Conservation (phyloP, 2,329 filamentous ascomycete genomes). For the Fusarium luffae region DNA sequence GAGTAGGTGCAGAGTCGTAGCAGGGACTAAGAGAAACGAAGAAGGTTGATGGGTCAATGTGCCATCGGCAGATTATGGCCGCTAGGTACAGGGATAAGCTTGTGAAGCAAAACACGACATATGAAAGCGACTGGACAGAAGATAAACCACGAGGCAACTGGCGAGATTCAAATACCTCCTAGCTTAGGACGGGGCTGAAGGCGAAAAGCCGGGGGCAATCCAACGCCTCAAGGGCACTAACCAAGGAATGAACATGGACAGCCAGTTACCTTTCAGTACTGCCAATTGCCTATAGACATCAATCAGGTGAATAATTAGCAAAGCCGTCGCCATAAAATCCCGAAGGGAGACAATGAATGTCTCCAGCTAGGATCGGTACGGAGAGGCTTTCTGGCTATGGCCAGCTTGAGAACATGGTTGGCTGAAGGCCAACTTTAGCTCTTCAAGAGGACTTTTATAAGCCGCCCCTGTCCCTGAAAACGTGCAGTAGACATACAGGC, state of each 20-base stretch:
- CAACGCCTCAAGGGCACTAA: constrained; percentile 23
- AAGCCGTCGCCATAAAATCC: constrained; percentile 20
- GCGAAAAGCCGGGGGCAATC: constrained; percentile 22
- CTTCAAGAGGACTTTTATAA: constrained; percentile 13
- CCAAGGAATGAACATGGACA: constrained; percentile 6
- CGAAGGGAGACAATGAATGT: constrained; percentile 10
- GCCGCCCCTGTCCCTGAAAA: constrained; percentile 24
- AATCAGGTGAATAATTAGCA: constrained; percentile 14
- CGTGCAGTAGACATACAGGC: neutral
- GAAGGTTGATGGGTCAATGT: constrained; percentile 32
- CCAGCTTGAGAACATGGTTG: constrained; percentile 23
- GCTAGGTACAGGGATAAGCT: constrained; percentile 34
- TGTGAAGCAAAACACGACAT: constrained; percentile 36
- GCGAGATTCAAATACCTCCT: constrained; percentile 16
- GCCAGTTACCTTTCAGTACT: constrained; percentile 21
- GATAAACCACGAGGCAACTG: constrained; percentile 19
- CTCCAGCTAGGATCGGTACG: constrained; percentile 23
- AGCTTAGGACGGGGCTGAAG: constrained; percentile 28
- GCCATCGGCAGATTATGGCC: constrained; percentile 16
- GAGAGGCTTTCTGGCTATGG: constrained; percentile 14
- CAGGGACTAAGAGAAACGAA: constrained; percentile 14
- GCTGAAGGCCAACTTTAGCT: constrained; percentile 11
- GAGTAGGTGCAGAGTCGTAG: constrained; percentile 5
- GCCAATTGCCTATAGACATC: constrained; percentile 5
- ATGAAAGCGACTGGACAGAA: constrained; percentile 29